Evolutionary conservation across 2,329 filamentous ascomycete species (phyloP).

Genomic region (Fusarium bactridioides): DNA sequence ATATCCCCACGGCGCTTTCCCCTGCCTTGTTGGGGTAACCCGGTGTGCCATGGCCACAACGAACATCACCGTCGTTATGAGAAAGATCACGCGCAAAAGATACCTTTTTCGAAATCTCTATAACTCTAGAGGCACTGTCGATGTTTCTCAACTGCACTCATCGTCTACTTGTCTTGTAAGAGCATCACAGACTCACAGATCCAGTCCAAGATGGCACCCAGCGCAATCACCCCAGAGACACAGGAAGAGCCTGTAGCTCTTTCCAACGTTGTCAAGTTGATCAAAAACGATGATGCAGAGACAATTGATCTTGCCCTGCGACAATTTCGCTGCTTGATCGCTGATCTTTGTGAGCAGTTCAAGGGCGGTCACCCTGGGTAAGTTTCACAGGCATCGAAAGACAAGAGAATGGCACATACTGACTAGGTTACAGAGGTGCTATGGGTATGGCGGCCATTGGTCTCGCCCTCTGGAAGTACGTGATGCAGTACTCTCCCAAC

Average conservation of each 20-base stretch:
- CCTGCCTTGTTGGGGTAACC: constrained; percentile 1
- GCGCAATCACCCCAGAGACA: constrained; percentile 32
- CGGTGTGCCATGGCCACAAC: not conserved
- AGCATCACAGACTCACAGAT: not conserved
- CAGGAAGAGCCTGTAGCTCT: constrained; percentile 23
- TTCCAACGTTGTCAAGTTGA: constrained; percentile 36
- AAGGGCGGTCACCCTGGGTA: constrained; percentile 74
- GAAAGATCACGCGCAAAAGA: constrained; percentile 10
- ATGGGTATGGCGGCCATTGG: constrained; percentile 71
- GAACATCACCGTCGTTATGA: not conserved
- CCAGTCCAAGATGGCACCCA: constrained; percentile 34
- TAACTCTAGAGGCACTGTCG: constrained; percentile 2
- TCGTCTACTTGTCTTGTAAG: not conserved
- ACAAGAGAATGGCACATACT: not conserved
- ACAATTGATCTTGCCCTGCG: constrained; percentile 60
- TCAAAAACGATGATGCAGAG: constrained; percentile 38
- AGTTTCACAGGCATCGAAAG: too few relatives aligned
- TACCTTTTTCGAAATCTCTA: constrained; percentile 3
- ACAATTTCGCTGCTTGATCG: constrained; percentile 69
- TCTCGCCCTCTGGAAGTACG: constrained; percentile 67
- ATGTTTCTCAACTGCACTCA: not conserved
- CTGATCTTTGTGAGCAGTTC: constrained; percentile 75
- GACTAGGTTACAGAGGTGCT: constrained; percentile 45
- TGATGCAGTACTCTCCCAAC: constrained; percentile 66
- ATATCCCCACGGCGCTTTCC: constrained; percentile 12